Evolutionary conservation across 805 yeast genomes (phyloP).

Genomic region (Metschnikowia dekortorum): DNA sequence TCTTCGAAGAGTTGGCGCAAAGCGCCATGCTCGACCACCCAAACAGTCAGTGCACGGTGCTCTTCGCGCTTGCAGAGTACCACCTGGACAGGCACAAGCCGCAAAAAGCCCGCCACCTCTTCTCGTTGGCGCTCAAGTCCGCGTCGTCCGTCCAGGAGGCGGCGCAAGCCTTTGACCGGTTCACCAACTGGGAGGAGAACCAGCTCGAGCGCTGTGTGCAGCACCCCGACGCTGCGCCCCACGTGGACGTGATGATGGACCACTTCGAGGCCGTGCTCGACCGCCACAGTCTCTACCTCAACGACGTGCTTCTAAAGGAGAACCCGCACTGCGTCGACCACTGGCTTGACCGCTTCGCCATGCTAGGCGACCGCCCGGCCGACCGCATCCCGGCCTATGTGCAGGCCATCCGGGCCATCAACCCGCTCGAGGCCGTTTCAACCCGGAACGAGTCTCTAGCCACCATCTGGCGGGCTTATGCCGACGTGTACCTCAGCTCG

Average conservation of each 20-base stretch:
- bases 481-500: conserved; percentile 54
- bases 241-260: conserved; percentile 8
- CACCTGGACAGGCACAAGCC: conserved; percentile 36
- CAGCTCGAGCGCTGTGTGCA: conserved; percentile 21
- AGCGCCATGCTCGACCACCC: conserved; percentile 39
- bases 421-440: conserved; percentile 46
- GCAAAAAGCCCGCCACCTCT: conserved; percentile 27
- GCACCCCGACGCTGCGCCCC: conserved; percentile 17
- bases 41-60: conserved; percentile 53
- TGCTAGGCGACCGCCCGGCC: conserved; percentile 33
- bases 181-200: conserved; percentile 56
- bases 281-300: conserved; percentile 26
- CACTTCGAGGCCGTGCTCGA: conserved; percentile 32
- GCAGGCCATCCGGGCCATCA: conserved; percentile 60
- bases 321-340: conserved; percentile 55
- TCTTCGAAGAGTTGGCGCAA: conserved; percentile 5
- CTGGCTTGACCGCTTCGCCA: conserved; percentile 63
- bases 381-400: conserved; percentile 49
- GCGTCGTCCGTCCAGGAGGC: conserved; percentile 59
- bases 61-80: conserved; percentile 45
- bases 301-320: conserved; percentile 63
- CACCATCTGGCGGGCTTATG: conserved; percentile 67
- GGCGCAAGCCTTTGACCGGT: conserved; percentile 57
- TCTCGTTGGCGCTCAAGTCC: conserved; percentile 44
- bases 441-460: conserved; percentile 36